phyloP scores from a whole-genome alignment of 495 filamentous ascomycete species.

The Thozetella sp. region DNA sequence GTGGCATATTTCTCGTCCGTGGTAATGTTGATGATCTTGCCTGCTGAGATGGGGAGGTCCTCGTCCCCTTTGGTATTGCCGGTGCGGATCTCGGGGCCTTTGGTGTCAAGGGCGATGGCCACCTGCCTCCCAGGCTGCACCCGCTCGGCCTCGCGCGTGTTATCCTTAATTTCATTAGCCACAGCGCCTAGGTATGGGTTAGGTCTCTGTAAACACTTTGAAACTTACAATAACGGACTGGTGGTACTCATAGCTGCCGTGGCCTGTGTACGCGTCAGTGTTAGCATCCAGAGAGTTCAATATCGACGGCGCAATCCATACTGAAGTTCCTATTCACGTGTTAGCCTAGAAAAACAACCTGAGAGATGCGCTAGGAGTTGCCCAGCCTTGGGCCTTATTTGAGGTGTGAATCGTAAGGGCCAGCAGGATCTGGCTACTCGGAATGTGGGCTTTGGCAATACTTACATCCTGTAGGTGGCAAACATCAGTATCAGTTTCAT shows the following conservation, averaged over 20 bases:
- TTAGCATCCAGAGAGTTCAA: not conserved
- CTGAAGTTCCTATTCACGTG: not conserved
- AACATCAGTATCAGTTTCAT: no score
- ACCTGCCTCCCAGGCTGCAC: constrained; percentile 77
- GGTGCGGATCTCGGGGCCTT: constrained; percentile 98
- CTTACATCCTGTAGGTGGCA: no score
- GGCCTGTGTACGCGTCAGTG: constrained; percentile 24
- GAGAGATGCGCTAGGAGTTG: no score
- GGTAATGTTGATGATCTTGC: constrained; percentile 87
- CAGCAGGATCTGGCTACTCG: no score
- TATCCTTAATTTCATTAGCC: constrained; percentile 48
- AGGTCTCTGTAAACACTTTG: no score
- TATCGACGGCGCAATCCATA: not conserved
- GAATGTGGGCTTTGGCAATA: no score
- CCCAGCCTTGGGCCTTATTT: no score
- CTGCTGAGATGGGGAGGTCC: constrained; percentile 84
- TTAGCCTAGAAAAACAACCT: not conserved
- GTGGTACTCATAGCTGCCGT: constrained; percentile 81
- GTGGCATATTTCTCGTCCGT: constrained; percentile 95
- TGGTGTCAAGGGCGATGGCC: constrained; percentile 97
- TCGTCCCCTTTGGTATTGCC: constrained; percentile 85
- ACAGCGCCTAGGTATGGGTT: not conserved
- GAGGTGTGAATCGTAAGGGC: no score
- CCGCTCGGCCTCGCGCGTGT: constrained; percentile 83
- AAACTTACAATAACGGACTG: constrained; percentile 77